Percentiles rank a stretch among this genome's conserved stretches.
These are phyloP conservation scores for Yamadazyma tumulicola DNA, from an alignment of 805 yeast species.

Conservation along the genomic window DNA sequence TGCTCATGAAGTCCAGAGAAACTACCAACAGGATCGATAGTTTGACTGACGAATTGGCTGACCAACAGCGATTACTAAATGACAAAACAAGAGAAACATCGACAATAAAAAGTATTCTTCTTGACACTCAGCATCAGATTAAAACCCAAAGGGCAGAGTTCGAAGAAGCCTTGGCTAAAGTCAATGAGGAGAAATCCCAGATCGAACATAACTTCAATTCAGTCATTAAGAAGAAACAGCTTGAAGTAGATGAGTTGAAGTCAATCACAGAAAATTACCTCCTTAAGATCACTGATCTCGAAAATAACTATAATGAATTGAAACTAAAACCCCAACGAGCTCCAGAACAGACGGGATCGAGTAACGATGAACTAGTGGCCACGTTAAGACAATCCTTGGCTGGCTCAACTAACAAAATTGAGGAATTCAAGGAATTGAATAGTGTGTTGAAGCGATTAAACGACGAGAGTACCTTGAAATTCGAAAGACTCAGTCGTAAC, in stretches of 20 bases:
- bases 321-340: slow-evolving; percentile 15
- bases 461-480: slow-evolving; percentile 64
- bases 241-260: slow-evolving; percentile 61
- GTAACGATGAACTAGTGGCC: slow-evolving; percentile 25
- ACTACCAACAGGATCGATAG: slow-evolving; percentile 56
- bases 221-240: slow-evolving; percentile 47
- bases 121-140: slow-evolving; percentile 64
- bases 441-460: slow-evolving; percentile 54
- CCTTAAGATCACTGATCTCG: slow-evolving; percentile 39
- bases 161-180: slow-evolving; percentile 45
- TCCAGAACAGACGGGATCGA: slow-evolving; percentile 4
- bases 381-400: slow-evolving; percentile 55
- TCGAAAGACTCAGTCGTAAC: slow-evolving; percentile 66
- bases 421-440: slow-evolving; percentile 55
- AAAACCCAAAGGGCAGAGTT: slow-evolving; percentile 52
- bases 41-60: slow-evolving; percentile 79
- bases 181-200: slow-evolving; percentile 59
- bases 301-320: slow-evolving; percentile 24
- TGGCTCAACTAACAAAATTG: slow-evolving; percentile 46
- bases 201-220: slow-evolving; percentile 52
- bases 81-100: slow-evolving; percentile 79
- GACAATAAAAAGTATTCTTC: slow-evolving; percentile 63
- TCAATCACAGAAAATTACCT: slow-evolving; percentile 40
- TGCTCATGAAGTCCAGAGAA: slow-evolving; percentile 65
- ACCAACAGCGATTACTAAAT: slow-evolving; percentile 65